phyloP scores from a whole-genome alignment of 192 early-diverging fungal species.

The Coemansia aciculifera region DNA sequence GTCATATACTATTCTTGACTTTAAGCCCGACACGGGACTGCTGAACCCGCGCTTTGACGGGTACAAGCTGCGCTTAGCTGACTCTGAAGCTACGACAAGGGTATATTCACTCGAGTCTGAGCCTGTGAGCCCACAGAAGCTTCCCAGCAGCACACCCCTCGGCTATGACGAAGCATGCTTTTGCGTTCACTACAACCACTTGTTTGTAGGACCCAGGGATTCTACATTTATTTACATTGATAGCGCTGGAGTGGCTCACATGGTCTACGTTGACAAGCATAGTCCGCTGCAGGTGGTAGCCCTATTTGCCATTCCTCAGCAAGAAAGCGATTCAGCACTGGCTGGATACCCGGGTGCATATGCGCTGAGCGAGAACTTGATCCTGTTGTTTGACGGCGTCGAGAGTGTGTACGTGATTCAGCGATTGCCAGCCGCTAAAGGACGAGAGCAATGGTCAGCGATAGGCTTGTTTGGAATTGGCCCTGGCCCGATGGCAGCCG shows the following conservation, averaged over 20 bases:
- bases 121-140: slow-evolving; percentile 34
- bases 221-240: slow-evolving; percentile 36
- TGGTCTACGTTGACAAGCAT: slow-evolving; percentile 14
- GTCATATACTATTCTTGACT: slow-evolving; percentile 33
- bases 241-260: slow-evolving; percentile 10
- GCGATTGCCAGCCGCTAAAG: background rate
- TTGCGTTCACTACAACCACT: slow-evolving; percentile 67
- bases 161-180: slow-evolving; percentile 65
- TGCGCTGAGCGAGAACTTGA: slow-evolving; percentile 5
- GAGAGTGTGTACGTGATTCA: slow-evolving; percentile 34
- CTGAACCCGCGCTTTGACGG: slow-evolving; percentile 71
- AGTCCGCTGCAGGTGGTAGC: background rate
- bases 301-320: slow-evolving; percentile 34
- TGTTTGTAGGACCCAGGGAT: slow-evolving; percentile 55
- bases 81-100: slow-evolving; percentile 22
- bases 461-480: slow-evolving; percentile 35
- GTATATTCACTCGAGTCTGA: slow-evolving; percentile 3
- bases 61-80: slow-evolving; percentile 66
- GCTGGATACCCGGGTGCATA: slow-evolving; percentile 36
- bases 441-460: slow-evolving; percentile 17
- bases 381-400: slow-evolving; percentile 44
- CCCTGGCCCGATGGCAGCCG: slow-evolving; percentile 29
- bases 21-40: slow-evolving; percentile 46
- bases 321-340: slow-evolving; percentile 14
- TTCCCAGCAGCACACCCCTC: slow-evolving; percentile 54